These are phyloP conservation scores for Penicillium dipodomyicola DNA, from an alignment of 495 filamentous ascomycete species.

Conservation along the genomic window DNA sequence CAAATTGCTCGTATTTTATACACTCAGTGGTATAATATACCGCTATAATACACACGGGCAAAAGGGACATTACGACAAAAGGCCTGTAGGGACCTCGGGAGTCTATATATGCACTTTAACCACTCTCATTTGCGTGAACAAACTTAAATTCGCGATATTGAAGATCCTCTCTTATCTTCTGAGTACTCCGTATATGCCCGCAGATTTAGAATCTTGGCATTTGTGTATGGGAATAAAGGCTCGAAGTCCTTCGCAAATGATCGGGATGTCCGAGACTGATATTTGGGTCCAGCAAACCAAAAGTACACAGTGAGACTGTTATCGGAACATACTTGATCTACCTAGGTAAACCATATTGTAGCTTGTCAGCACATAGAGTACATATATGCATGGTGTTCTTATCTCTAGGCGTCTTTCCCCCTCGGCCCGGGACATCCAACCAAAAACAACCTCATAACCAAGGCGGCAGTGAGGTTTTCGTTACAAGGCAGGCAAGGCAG, in stretches of 20 bases:
- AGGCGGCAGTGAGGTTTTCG: no score
- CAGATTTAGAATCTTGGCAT: neutral
- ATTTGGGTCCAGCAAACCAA: neutral
- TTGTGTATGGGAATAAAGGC: neutral
- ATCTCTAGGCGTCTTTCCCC: no score
- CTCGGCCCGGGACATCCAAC: no score
- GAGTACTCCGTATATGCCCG: neutral
- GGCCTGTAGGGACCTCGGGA: neutral
- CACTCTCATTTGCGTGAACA: neutral
- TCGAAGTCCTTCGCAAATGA: neutral
- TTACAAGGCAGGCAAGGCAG: no score
- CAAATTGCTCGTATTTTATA: neutral
- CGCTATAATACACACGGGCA: neutral
- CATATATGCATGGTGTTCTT: no score
- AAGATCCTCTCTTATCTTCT: neutral
- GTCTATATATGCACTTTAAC: neutral
- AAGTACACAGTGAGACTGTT: neutral
- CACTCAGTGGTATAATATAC: neutral
- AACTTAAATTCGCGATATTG: neutral
- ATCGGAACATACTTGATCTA: no score
- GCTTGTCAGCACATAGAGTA: no score
- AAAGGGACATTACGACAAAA: neutral
- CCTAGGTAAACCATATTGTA: no score
- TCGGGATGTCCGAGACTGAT: neutral
- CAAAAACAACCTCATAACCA: no score